Evolutionary conservation across 106 monocot genomes (phyloP).

Genomic region (Iris macrosiphon): DNA sequence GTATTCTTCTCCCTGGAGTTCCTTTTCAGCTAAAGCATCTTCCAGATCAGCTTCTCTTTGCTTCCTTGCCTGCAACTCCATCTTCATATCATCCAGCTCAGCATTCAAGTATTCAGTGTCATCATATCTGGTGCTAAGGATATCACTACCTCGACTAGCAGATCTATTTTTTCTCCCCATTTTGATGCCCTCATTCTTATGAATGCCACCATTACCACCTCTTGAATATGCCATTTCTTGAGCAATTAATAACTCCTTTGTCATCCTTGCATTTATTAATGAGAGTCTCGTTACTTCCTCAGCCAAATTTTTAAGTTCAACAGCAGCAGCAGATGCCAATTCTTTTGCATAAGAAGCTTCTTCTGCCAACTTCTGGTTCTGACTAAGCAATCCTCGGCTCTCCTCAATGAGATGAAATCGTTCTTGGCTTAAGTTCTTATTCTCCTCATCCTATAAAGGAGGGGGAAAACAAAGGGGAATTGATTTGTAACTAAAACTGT

Average conservation of each 20-base stretch:
- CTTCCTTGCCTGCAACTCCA: slow-evolving; percentile 60
- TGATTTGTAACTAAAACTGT: too few species aligned
- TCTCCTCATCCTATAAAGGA: slow-evolving; percentile 50
- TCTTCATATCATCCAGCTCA: slow-evolving; percentile 62
- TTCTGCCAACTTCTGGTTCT: slow-evolving; percentile 72
- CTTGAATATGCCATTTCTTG: slow-evolving; percentile 46
- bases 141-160: slow-evolving; percentile 32
- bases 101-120: slow-evolving; percentile 37
- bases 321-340: slow-evolving; percentile 92
- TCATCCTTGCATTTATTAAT: slow-evolving; percentile 72
- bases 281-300: slow-evolving; percentile 92
- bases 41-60: slow-evolving; percentile 75
- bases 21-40: slow-evolving; percentile 73
- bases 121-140: slow-evolving; percentile 18
- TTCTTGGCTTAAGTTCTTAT: slow-evolving; percentile 47
- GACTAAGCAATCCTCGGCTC: slow-evolving; percentile 36
- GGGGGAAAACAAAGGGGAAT: not conserved
- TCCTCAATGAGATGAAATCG: slow-evolving; percentile 45
- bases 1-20: slow-evolving; percentile 68
- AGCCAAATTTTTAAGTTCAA: slow-evolving; percentile 91
- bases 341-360: slow-evolving; percentile 97
- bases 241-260: slow-evolving; percentile 54
- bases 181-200: slow-evolving; percentile 33
- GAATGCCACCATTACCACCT: slow-evolving; percentile 17
- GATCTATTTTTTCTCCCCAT: slow-evolving; percentile 47